Evolutionary conservation across 352 stramenopile genomes (phyloP).

Genomic region (Pythium scleroteichum): DNA sequence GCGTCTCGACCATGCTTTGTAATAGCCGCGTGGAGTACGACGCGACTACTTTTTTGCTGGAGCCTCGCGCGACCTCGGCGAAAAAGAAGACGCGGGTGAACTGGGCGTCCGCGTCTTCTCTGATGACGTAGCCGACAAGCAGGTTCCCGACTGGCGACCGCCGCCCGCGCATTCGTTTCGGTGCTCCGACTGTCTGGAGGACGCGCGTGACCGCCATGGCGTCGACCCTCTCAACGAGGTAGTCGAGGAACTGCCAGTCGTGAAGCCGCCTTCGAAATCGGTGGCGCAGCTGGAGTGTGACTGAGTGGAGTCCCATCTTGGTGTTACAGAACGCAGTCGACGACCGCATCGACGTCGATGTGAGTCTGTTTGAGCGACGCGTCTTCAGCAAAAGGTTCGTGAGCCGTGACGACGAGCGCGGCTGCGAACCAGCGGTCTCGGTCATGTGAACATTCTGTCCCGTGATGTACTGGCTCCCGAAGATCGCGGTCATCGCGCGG

Average conservation of each 20-base stretch:
- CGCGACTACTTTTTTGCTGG: neutral
- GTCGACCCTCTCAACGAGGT: slow-evolving; percentile 52
- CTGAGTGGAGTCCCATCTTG: slow-evolving; percentile 51
- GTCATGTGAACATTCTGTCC: slow-evolving; percentile 40
- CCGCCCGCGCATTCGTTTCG: slow-evolving; percentile 1
- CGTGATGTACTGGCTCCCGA: slow-evolving; percentile 63
- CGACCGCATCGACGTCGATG: slow-evolving; percentile 11
- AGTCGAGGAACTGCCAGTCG: slow-evolving; percentile 64
- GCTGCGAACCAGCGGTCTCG: neutral
- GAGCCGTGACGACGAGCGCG: neutral
- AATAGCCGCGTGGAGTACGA: slow-evolving; percentile 5
- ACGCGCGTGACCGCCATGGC: slow-evolving; percentile 60
- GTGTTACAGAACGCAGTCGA: slow-evolving; percentile 20
- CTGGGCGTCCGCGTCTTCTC: slow-evolving; percentile 57
- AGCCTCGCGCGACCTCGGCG: slow-evolving; percentile 18
- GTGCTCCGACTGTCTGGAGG: slow-evolving; percentile 47
- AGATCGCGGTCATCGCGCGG: slow-evolving; percentile 62
- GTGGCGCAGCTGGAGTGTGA: slow-evolving; percentile 57
- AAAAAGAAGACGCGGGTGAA: slow-evolving; percentile 73
- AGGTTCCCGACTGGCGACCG: slow-evolving; percentile 32
- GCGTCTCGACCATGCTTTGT: slow-evolving; percentile 15
- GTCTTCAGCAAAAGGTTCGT: neutral
- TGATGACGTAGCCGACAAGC: slow-evolving; percentile 56
- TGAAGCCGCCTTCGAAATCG: slow-evolving; percentile 43
- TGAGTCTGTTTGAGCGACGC: slow-evolving; percentile 18